These are phyloP conservation scores for Microsporum audouinii DNA, from an alignment of 2,329 filamentous ascomycete species.

Conservation along the genomic window DNA sequence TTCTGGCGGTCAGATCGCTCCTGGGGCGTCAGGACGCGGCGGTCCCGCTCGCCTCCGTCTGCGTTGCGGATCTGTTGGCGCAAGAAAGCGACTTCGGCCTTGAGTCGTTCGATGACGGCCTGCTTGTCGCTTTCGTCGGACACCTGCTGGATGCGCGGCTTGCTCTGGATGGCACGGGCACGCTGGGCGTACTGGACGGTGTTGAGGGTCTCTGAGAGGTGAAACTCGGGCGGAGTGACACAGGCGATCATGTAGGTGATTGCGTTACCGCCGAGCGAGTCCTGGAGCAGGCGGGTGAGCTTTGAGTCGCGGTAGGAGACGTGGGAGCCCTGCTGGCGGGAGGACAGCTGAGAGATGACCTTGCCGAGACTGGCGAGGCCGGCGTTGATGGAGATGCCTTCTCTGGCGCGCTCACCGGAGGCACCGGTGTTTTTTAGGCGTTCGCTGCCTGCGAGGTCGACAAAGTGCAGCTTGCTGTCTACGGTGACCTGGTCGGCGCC, in stretches of 20 bases:
- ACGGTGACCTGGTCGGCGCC: constrained; percentile 58
- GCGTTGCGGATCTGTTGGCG: constrained; percentile 84
- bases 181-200: constrained; percentile 96
- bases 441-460: constrained; percentile 94
- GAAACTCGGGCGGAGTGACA: constrained; percentile 92
- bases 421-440: constrained; percentile 94
- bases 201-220: constrained; percentile 93
- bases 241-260: constrained; percentile 99
- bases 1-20: constrained; percentile 69
- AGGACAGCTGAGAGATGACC: constrained; percentile 95
- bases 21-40: constrained; percentile 43
- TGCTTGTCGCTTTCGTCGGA: constrained; percentile 87
- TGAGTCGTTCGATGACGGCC: constrained; percentile 81
- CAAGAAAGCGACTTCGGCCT: constrained; percentile 85
- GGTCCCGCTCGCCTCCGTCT: constrained; percentile 50
- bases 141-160: constrained; percentile 86
- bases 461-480: constrained; percentile 97
- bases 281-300: constrained; percentile 85
- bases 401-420: constrained; percentile 83
- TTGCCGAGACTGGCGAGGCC: constrained; percentile 91
- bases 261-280: constrained; percentile 90
- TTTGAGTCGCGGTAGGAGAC: constrained; percentile 98
- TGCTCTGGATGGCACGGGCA: constrained; percentile 91
- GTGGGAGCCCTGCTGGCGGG: constrained; percentile 72
- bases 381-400: constrained; percentile 97